phyloP scores from a whole-genome alignment of 805 yeast genomes.

The Kazachstania africana region DNA sequence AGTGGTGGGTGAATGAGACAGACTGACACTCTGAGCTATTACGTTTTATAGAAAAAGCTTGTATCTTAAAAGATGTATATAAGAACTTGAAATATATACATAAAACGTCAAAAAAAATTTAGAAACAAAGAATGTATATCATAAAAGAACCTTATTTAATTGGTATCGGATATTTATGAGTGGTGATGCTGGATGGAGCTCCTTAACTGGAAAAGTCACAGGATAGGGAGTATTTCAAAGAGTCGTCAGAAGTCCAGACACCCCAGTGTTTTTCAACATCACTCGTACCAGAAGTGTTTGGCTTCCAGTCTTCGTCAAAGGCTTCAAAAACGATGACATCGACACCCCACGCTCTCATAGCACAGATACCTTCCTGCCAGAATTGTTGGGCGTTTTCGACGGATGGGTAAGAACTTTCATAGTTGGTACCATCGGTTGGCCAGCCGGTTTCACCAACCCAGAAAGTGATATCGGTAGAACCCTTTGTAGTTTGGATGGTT shows the following conservation, averaged over 20 bases:
- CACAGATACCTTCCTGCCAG: slow-evolving; percentile 88
- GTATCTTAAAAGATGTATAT: too few relatives aligned
- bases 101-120: too few relatives aligned
- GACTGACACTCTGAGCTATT: too few relatives aligned
- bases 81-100: too few relatives aligned
- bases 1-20: too few relatives aligned
- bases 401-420: slow-evolving; percentile 54
- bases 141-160: too few relatives aligned
- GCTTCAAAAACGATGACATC: slow-evolving; percentile 91
- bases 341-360: slow-evolving; percentile 91
- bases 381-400: slow-evolving; percentile 61
- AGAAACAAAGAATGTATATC: too few relatives aligned
- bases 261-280: slow-evolving; percentile 96
- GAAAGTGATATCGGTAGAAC: slow-evolving; percentile 73
- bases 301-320: slow-evolving; percentile 94
- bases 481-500: slow-evolving; percentile 75
- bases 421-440: slow-evolving; percentile 80
- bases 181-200: too few relatives aligned
- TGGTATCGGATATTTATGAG: too few relatives aligned
- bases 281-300: slow-evolving; percentile 72
- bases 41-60: too few relatives aligned
- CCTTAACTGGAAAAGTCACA: too few relatives aligned
- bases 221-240: slow-evolving; percentile 34
- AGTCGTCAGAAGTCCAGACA: slow-evolving; percentile 48
- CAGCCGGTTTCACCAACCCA: slow-evolving; percentile 98